Evolutionary conservation across 495 filamentous ascomycete species (phyloP), one percentile per base, ranked within the genome.

Genomic region (Rostrohypoxylon terebratum): DNA sequence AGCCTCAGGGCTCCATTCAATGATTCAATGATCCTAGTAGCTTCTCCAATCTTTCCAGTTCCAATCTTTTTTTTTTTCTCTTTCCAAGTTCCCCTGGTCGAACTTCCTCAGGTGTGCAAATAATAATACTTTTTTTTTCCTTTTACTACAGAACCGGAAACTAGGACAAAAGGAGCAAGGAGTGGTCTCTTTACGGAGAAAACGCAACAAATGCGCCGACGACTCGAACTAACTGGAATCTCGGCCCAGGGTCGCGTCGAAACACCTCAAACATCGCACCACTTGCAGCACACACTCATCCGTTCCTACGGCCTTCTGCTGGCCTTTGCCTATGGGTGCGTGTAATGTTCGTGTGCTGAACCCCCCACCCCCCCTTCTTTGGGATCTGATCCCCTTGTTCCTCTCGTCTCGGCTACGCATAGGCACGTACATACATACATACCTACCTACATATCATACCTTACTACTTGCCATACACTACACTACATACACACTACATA

Each of bases 161-260:
- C 76, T 78, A 78, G 64, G 63, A 72, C 76, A n/a, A 69, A 78
- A 78, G 51, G 71, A 73, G 76, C 42, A 71, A 71, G 38, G 63
- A 71, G 63, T 71, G 63, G 67, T 45, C 51, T 67, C 71, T 76
- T 68, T 71, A 74, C 74, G 68, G 74, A 71, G 71, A 78, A 78
- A 77, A 77, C 71, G 73, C 74, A 75, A 75, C 74, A 73, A 77
- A 76, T 78, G 76, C 74, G 75, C 76, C 74, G 76, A 73, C 66
- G 75, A 75, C 71, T 71, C 18, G 50, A 77, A 72, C 74, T 78
- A 77, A 68, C 76, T 75, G 76, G 76, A 78, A 78, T 78, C 76
- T 78, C 76, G 76, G 76, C 76, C 76, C 76, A 78, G 74, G 74
- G 76, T 78, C 76, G 76, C 76, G 76, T 78, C 76, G 74, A 78